Conservation (phyloP, 1,284 basidiomycete genomes). For the Lentinula novae-zelandiae region DNA sequence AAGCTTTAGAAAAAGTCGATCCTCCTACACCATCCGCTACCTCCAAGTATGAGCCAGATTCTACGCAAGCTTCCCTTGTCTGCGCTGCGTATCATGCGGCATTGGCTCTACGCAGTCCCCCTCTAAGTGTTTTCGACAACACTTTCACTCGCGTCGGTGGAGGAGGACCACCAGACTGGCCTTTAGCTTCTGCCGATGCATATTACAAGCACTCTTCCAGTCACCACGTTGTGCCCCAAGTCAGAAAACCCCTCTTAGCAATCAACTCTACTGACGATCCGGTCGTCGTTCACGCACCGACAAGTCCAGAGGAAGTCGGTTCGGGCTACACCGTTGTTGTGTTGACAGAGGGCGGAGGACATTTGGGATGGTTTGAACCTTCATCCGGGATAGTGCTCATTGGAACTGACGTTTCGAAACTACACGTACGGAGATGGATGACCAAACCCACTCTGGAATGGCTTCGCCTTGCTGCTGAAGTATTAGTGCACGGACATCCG, state of each 20-base stretch:
- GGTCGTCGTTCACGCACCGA: slow-evolving; percentile 7
- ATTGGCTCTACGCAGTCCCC: slow-evolving; percentile 47
- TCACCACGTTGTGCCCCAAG: slow-evolving; percentile 2
- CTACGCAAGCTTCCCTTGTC: slow-evolving; percentile 28
- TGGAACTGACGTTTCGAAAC: not conserved
- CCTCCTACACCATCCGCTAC: slow-evolving; percentile 3
- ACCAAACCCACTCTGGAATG: slow-evolving; percentile 11
- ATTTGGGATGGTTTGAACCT: slow-evolving; percentile 9
- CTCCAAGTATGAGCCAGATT: slow-evolving; percentile 34
- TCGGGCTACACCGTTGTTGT: not conserved
- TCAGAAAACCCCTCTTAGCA: slow-evolving; percentile 5
- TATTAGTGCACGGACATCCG: slow-evolving; percentile 1
- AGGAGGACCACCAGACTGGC: slow-evolving; percentile 77
- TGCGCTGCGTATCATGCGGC: slow-evolving; percentile 44
- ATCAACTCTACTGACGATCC: slow-evolving; percentile 10
- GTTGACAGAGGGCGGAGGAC: slow-evolving; percentile 2
- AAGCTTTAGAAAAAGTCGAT: slow-evolving; percentile 38
- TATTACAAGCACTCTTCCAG: slow-evolving; percentile 79
- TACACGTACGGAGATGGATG: slow-evolving; percentile 7
- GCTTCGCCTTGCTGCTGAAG: slow-evolving; percentile 4
- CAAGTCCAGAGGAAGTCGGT: slow-evolving; percentile 6
- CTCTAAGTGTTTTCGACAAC: slow-evolving; percentile 60
- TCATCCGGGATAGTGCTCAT: not conserved
- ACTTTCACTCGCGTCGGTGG: slow-evolving; percentile 73
- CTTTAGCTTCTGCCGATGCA: slow-evolving; percentile 69